Evolutionary conservation across 805 yeast species (phyloP).

Genomic region (Torulaspora indica): DNA sequence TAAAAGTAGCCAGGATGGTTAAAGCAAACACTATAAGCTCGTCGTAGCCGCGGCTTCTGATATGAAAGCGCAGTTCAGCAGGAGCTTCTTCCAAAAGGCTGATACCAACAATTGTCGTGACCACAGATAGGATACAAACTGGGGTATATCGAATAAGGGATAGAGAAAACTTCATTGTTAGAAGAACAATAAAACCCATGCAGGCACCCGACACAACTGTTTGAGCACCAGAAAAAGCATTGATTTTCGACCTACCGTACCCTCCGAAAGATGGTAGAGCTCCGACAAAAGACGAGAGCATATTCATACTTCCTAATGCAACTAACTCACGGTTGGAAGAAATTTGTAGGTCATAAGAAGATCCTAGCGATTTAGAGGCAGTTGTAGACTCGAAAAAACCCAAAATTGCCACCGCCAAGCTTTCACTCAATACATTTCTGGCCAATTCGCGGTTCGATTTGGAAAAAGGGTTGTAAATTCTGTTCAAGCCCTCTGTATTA

Average conservation of each 20-base stretch:
- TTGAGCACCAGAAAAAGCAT: conserved; percentile 80
- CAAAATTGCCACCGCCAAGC: conserved; percentile 72
- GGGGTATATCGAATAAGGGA: conserved; percentile 71
- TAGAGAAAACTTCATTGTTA: conserved; percentile 58
- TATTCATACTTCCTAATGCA: conserved; percentile 76
- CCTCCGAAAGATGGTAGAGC: conserved; percentile 94
- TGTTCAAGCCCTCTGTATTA: conserved; percentile 42
- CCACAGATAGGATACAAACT: conserved; percentile 69
- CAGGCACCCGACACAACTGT: conserved; percentile 80
- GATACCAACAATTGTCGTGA: conserved; percentile 73
- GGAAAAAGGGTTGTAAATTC: conserved; percentile 57
- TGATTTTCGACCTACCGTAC: conserved; percentile 86
- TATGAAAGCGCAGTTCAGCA: conserved; percentile 66
- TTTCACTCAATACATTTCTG: conserved; percentile 55
- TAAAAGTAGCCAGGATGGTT: conserved; percentile 60
- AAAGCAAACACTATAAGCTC: conserved; percentile 66
- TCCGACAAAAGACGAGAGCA: conserved; percentile 54
- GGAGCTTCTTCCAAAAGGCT: conserved; percentile 83
- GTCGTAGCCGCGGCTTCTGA: conserved; percentile 65
- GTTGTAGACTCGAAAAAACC: conserved; percentile 94
- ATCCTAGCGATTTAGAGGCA: conserved; percentile 81
- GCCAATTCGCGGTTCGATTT: conserved; percentile 44
- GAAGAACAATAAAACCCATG: conserved; percentile 70
- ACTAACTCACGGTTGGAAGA: conserved; percentile 82
- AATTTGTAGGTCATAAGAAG: conserved; percentile 62